These are phyloP conservation scores for Castanea mollissima DNA, from an alignment of 306 rosid species.

Conservation along the genomic window DNA sequence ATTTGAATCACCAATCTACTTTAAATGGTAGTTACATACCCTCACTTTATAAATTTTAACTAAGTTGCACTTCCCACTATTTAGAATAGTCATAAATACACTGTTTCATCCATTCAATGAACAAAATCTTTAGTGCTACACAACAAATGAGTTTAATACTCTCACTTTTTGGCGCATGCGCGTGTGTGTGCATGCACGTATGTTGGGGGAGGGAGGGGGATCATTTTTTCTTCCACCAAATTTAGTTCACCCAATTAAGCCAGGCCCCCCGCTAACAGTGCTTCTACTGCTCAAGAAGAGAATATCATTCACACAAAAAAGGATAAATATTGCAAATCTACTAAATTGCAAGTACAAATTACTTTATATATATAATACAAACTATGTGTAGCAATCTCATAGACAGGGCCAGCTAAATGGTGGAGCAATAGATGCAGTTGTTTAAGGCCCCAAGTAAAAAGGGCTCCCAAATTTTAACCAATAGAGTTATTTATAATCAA, in stretches of 20 bases:
- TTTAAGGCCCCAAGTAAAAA: too few species aligned
- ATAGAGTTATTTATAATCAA: too few species aligned
- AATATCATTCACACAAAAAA: background rate
- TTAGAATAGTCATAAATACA: background rate
- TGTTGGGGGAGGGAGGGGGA: background rate
- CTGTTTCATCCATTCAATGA: background rate
- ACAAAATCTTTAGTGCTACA: background rate
- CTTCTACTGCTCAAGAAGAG: background rate
- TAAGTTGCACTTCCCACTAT: background rate
- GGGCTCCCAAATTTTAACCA: too few species aligned
- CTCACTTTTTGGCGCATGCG: background rate
- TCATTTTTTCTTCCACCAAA: background rate
- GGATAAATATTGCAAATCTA: background rate
- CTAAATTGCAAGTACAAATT: background rate
- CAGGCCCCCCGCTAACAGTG: background rate
- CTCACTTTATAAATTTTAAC: background rate
- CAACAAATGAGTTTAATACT: background rate
- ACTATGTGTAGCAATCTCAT: constrained; percentile 53
- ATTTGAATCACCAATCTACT: constrained; percentile 4
- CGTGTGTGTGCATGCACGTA: too few species aligned
- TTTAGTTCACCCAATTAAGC: background rate
- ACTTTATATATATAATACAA: background rate
- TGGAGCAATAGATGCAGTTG: too few species aligned
- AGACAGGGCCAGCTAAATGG: background rate
- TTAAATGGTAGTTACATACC: background rate